A percentile compares a stretch with the other conserved stretches of the same genome.
These are phyloP conservation scores for Diaporthe amygdali DNA, from an alignment of 2,329 filamentous ascomycete species.

Conservation along the genomic window DNA sequence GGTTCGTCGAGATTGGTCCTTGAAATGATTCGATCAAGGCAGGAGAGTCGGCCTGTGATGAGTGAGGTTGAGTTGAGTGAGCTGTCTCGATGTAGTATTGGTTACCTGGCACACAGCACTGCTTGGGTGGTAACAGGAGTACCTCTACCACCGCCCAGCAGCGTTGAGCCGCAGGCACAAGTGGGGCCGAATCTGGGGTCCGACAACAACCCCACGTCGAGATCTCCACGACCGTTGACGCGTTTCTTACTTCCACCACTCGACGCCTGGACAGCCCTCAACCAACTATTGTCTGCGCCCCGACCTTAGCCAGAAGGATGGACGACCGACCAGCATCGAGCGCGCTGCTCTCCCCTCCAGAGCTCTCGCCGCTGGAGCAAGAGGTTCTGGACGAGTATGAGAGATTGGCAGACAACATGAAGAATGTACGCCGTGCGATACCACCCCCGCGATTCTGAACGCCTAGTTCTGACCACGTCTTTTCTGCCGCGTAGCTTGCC, in stretches of 20 bases:
- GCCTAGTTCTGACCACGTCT: neutral
- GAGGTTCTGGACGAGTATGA: constrained; percentile 96
- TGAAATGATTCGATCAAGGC: neutral
- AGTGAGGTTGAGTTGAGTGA: neutral
- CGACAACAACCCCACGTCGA: constrained; percentile 19
- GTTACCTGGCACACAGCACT: neutral
- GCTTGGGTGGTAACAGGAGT: neutral
- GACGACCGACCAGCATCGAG: constrained; percentile 26
- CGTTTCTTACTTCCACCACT: constrained; percentile 7
- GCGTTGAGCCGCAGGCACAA: neutral
- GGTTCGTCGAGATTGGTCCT: neutral
- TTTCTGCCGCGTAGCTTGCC: constrained; percentile 56
- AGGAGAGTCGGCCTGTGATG: neutral
- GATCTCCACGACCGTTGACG: constrained; percentile 1
- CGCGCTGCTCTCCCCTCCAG: constrained; percentile 49
- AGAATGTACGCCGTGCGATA: constrained; percentile 64
- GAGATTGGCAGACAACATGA: constrained; percentile 86
- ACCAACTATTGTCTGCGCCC: neutral
- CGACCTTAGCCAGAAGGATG: neutral
- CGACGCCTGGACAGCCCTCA: neutral
- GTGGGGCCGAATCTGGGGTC: constrained; percentile 14
- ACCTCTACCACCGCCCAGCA: neutral
- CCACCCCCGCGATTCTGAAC: neutral
- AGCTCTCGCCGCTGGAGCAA: constrained; percentile 83
- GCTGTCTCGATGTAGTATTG: neutral